Base-by-base conservation (phyloP, 2,329 filamentous ascomycete species). In the Tolypocladium amazonense region DNA sequence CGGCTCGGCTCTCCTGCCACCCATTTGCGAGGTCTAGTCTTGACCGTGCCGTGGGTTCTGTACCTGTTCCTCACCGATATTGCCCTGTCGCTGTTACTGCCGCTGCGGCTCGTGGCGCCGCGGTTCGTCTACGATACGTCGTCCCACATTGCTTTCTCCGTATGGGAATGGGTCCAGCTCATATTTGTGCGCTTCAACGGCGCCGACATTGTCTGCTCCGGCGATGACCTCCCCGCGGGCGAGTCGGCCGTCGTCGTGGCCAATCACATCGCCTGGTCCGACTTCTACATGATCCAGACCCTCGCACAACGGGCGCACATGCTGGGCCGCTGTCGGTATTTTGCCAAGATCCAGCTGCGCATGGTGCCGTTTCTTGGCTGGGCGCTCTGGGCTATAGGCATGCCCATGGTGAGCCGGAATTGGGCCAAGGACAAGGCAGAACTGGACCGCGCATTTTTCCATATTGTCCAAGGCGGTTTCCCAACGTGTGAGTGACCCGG, bases 241-340 rank as follows among this genome's bases (percentile, higher is more conserved):
- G 84, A 87, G 70, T 83, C 79, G 33, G 83, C 82, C 58, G 79
- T 87, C 58, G 80, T 87, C 38, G 72, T 87, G 58, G 74, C 78
- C 58, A 85, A 87, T 68, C 84, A 86, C 70, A 78, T 85, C 45
- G 77, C 76, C 57, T 87, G 83, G 84, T 75, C 77, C 60, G 84
- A 87, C 69, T 86, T 87, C 67, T 87, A 85, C 73, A 79, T 86
- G 75, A 82, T 86, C 63, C 83, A 87, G 70, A 77, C 78, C 43
- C 70, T 85, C 50, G 83, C 83, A 18, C 65, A 79, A 56, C 73
- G 73, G 50, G 71, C 79, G 15, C 77, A 76, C 59, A 87, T 87
- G 85, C 76, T 87, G 9, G 76, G 80, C n/a, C 75, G 81, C 57
- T 85, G 81, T 66, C 78, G 82, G 35, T 87, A 83, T 76, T 86